Evolutionary conservation across 129 eudicot species (phyloP).

Genomic region (Arctium minus): DNA sequence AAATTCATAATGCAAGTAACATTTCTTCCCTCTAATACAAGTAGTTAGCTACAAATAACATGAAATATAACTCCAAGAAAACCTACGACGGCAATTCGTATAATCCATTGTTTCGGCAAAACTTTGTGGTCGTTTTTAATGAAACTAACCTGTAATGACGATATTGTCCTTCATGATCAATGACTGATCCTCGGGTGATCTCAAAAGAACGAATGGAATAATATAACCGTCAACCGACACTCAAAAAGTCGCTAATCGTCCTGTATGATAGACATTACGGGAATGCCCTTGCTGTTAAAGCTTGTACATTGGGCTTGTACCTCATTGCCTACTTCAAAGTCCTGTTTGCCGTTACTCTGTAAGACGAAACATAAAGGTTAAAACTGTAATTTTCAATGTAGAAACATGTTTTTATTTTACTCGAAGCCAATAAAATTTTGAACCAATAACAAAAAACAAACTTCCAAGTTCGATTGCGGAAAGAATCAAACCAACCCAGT

Average conservation of each 20-base stretch:
- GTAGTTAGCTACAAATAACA: background rate
- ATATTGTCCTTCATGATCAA: background rate
- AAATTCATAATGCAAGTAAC: background rate
- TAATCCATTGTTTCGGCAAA: conserved; percentile 14
- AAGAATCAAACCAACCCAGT: background rate
- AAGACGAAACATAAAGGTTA: conserved; percentile 1
- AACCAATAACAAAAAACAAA: background rate
- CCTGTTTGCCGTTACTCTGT: conserved; percentile 44
- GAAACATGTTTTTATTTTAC: background rate
- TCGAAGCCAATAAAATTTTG: background rate
- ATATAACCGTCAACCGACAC: background rate
- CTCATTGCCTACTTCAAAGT: conserved; percentile 58
- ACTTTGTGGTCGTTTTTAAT: background rate
- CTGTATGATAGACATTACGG: conserved; percentile 54
- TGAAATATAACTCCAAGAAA: background rate
- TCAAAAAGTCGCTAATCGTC: conserved; percentile 24
- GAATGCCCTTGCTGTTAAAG: conserved; percentile 72
- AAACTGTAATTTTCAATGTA: background rate
- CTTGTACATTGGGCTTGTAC: conserved; percentile 55
- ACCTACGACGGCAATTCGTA: background rate
- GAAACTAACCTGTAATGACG: background rate
- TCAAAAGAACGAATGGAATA: background rate
- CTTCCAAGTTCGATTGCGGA: background rate
- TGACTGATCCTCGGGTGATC: background rate
- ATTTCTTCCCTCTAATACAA: background rate